Conservation (phyloP, 106 monocot species). For the Apostasia ramifera region DNA sequence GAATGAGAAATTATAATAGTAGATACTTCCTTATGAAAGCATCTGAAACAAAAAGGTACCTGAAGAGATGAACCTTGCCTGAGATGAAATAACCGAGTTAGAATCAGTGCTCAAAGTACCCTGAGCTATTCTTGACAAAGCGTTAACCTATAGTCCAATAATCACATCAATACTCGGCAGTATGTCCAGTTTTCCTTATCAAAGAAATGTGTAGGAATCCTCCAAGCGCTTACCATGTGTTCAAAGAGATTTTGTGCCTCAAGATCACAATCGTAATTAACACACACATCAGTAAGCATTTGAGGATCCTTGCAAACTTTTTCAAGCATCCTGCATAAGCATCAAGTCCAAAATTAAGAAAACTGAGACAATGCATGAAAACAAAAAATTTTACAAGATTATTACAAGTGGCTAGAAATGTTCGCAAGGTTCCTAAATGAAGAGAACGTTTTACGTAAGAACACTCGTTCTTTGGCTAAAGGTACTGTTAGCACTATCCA, state of each 20-base stretch:
- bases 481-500: conserved; percentile 71
- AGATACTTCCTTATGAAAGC: not conserved
- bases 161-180: not conserved
- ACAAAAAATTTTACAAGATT: too few species aligned
- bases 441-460: conserved; percentile 52
- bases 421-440: too few species aligned
- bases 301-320: conserved; percentile 89
- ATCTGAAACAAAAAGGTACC: conserved; percentile 33
- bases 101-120: conserved; percentile 63
- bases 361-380: too few species aligned
- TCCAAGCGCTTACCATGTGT: conserved; percentile 53
- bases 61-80: conserved; percentile 78
- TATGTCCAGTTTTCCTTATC: not conserved
- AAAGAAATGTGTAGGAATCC: not conserved
- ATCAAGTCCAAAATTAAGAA: conserved; percentile 4
- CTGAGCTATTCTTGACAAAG: conserved; percentile 82
- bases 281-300: conserved; percentile 97
- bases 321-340: conserved; percentile 74
- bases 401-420: too few species aligned
- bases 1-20: not conserved
- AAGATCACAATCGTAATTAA: conserved; percentile 98
- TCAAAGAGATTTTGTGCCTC: conserved; percentile 92
- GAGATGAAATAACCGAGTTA: conserved; percentile 46
- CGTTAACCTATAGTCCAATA: conserved; percentile 42
- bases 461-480: conserved; percentile 72